phyloP scores from a whole-genome alignment of 208 protist genomes.

The Leishmania gerbilli region DNA sequence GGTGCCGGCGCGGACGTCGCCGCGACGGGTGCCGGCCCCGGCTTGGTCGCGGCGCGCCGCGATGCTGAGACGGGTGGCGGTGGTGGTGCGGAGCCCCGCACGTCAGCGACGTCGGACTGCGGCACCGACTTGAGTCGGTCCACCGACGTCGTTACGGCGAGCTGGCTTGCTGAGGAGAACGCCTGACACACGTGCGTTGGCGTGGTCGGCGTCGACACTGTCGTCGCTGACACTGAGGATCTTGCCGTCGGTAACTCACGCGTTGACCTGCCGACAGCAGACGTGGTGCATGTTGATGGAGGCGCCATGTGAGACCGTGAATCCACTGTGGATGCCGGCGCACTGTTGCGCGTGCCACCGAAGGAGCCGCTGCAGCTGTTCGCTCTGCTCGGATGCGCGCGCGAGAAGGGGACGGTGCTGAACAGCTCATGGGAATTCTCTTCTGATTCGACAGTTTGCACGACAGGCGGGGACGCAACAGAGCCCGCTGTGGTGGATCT shows the following conservation, averaged over 20 bases:
- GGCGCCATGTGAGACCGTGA: neutral
- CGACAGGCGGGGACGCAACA: neutral
- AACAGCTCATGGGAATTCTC: slow-evolving; percentile 2
- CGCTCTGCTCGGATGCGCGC: slow-evolving; percentile 7
- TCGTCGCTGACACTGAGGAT: neutral
- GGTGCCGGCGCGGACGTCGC: neutral
- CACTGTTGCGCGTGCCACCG: neutral
- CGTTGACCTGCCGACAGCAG: neutral
- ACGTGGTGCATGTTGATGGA: neutral
- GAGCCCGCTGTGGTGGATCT: neutral
- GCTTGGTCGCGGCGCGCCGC: neutral
- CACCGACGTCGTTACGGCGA: neutral
- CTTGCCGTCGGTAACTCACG: neutral
- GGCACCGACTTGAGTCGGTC: slow-evolving; percentile 11
- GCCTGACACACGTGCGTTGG: neutral
- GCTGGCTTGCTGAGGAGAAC: neutral
- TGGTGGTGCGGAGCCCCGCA: slow-evolving; percentile 3
- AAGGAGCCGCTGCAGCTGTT: slow-evolving; percentile 14
- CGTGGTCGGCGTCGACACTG: neutral
- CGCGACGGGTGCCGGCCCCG: neutral
- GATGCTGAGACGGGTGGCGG: slow-evolving; percentile 14
- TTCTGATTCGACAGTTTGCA: neutral
- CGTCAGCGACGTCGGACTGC: slow-evolving; percentile 9
- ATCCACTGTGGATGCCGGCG: neutral
- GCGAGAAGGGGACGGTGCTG: slow-evolving; percentile 17